Base-by-base conservation (phyloP, 768 basidiomycete genomes). In the Boletus patriciae region DNA sequence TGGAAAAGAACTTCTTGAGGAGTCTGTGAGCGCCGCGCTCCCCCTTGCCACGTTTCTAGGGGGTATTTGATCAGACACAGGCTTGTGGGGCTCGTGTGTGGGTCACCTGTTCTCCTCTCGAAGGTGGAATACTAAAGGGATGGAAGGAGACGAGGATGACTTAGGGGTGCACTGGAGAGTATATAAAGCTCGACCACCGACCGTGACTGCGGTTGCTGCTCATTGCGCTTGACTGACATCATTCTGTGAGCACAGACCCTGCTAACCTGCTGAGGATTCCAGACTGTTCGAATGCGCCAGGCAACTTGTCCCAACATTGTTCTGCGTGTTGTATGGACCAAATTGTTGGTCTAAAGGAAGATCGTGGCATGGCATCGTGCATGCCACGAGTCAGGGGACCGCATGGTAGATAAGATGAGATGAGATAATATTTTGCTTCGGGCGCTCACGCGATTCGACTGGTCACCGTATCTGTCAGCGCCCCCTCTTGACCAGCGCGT, bases 1-100 rank as follows among this genome's bases (percentile, higher is more conserved):
- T n/a, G 1, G 19, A 41, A 8, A 63, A 63, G 1, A 64, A 63
- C 0, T 5, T 41, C 1, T 40, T 19, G 7, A 64, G 62, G 1
- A 1, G 16, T 8, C 33, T 34, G 3, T 29, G 15, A 5, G 21
- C 1, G 12, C 23, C 43, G 18, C 0, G 16, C 18, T 16, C 34
- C 18, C 7, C 18, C n/a, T 25, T 18, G 4, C 15, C 7, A 10
- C 27, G 51, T 25, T 49, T 53, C 58, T 46, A 29, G 8, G 7
- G n/a, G 3, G 15, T 37, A 25, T 5, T 7, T 2, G n/a, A 19
- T 58, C 19, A 51, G 34, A 25, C 19, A n/a, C 7, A 16, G 18
- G n/a, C 1, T 19, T 2, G 19, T 2, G 33, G 6, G 25, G n/a
- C n/a, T n/a, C 8, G 2, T 34, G 18, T 9, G 36, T 11, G 4